These are phyloP conservation scores for Tolypocladium ophioglossoides DNA, from an alignment of 2,329 filamentous ascomycete genomes.

Conservation along the genomic window DNA sequence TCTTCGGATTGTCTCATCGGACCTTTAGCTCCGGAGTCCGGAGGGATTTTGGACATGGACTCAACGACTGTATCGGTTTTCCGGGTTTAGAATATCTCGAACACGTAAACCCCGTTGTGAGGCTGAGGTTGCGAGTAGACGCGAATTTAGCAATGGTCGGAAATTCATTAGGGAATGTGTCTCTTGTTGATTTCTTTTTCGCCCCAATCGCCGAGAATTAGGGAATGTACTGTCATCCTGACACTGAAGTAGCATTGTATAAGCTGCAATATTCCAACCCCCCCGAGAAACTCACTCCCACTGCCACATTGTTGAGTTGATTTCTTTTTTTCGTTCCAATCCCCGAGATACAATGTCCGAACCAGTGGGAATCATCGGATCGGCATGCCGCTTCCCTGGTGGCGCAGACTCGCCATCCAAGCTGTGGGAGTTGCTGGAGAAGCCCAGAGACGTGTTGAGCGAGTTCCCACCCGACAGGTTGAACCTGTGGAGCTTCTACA, in stretches of 20 bases:
- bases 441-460: conserved; percentile 22
- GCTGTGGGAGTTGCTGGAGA: conserved; percentile 22
- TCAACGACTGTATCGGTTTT: neutral
- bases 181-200: too few species aligned
- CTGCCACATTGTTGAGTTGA: neutral
- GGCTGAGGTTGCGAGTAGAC: neutral
- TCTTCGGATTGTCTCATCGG: neutral
- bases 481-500: conserved; percentile 12
- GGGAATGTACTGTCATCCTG: neutral
- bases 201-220: too few species aligned
- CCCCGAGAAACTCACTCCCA: neutral
- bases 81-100: neutral
- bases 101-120: neutral
- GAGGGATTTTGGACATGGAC: neutral
- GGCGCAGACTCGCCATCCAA: conserved; percentile 19
- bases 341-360: conserved; percentile 8
- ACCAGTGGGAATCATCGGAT: conserved; percentile 30
- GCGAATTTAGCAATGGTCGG: neutral
- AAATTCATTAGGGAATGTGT: neutral
- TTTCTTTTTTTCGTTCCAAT: neutral
- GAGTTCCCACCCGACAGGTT: conserved; percentile 13
- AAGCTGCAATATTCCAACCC: neutral
- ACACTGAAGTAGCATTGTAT: neutral
- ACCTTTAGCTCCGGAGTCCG: neutral
- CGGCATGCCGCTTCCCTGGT: conserved; percentile 27